These are phyloP conservation scores for Pichia sp. DNA, from an alignment of 1,139 yeast genomes.

Conservation along the genomic window DNA sequence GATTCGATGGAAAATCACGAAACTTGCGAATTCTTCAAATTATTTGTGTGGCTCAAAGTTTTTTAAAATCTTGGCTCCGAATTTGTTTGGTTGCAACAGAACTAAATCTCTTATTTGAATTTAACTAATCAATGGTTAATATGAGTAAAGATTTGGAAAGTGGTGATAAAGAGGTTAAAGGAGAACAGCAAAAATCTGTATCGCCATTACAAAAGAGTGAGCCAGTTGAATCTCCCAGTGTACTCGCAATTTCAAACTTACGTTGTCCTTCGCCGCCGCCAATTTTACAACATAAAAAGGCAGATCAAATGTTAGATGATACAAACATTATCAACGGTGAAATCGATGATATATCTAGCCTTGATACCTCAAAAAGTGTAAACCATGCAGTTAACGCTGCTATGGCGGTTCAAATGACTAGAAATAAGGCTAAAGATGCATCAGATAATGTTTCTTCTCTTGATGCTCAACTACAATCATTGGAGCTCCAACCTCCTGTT, in stretches of 20 bases:
- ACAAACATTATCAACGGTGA: not conserved
- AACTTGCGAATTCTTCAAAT: no score
- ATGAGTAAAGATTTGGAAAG: no score
- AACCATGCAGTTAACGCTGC: conserved; percentile 31
- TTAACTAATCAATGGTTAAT: no score
- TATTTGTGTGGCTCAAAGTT: no score
- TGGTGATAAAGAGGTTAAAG: no score
- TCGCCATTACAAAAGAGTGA: conserved; percentile 8
- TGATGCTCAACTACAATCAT: conserved; percentile 6
- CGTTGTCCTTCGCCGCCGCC: conserved; percentile 69
- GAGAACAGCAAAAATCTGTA: not conserved
- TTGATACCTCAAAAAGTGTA: conserved; percentile 26
- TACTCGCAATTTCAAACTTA: conserved; percentile 47
- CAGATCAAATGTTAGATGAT: not conserved
- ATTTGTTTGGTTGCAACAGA: not conserved
- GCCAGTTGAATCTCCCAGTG: conserved; percentile 27
- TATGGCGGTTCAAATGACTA: conserved; percentile 30
- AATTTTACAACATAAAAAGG: conserved; percentile 36
- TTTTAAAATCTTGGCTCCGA: conserved; percentile 2
- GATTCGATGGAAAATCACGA: no score
- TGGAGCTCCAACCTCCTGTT: conserved; percentile 4
- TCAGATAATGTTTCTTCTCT: conserved; percentile 2
- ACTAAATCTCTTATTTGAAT: no score
- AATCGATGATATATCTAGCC: conserved; percentile 4
- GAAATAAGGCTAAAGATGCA: conserved; percentile 19